phyloP scores from a whole-genome alignment of 257 asterid species.

The Mentha longifolia region DNA sequence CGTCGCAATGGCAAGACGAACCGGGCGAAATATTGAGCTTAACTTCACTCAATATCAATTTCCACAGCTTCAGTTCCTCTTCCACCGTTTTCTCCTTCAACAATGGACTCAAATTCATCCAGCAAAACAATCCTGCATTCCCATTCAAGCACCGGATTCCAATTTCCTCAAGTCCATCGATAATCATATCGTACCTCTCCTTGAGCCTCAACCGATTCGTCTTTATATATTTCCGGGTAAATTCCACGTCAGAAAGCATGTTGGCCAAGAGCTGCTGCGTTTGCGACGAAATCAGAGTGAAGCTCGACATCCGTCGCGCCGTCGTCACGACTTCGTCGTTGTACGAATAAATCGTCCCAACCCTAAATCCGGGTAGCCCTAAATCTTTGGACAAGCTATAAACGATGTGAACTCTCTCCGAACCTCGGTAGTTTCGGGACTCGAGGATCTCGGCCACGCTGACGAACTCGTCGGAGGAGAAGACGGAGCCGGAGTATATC shows the following conservation, averaged over 20 bases:
- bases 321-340: slow-evolving; percentile 55
- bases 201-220: slow-evolving; percentile 42
- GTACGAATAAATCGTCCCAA: slow-evolving; percentile 58
- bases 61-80: slow-evolving; percentile 47
- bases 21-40: slow-evolving; percentile 58
- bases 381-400: slow-evolving; percentile 57
- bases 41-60: slow-evolving; percentile 40
- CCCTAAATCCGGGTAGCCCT: slow-evolving; percentile 62
- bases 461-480: slow-evolving; percentile 51
- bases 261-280: slow-evolving; percentile 55
- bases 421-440: slow-evolving; percentile 30
- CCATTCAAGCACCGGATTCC: slow-evolving; percentile 55
- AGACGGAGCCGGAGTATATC: slow-evolving; percentile 58
- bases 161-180: slow-evolving; percentile 32
- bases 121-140: slow-evolving; percentile 59
- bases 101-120: slow-evolving; percentile 51
- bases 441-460: slow-evolving; percentile 54
- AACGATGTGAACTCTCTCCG: slow-evolving; percentile 56
- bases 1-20: slow-evolving; percentile 58
- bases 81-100: slow-evolving; percentile 35
- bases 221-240: slow-evolving; percentile 35
- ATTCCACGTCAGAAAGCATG: slow-evolving; percentile 48
- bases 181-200: slow-evolving; percentile 42
- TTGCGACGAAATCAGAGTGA: slow-evolving; percentile 54
- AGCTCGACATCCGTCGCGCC: slow-evolving; percentile 61